Evolutionary conservation across 176 grass and related monocot genomes (phyloP), one percentile per base, ranked within the genome.

Genomic region (Aegilops sharonensis): DNA sequence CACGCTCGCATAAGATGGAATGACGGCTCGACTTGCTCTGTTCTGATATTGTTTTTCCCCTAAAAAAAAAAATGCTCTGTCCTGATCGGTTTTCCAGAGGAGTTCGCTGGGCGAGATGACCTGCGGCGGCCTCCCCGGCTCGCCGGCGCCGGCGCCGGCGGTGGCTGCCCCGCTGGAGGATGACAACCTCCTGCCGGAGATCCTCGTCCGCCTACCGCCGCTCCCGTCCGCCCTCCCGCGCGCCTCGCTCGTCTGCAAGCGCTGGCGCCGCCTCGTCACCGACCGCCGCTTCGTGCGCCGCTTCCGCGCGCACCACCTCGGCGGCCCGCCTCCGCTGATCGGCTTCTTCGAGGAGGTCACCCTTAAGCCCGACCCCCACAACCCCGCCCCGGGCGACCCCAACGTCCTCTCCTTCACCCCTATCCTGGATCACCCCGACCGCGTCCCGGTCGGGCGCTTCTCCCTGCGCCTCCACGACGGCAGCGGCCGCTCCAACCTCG

Each of bases 131-230:
- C 11, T 15, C 64, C 64, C 64, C 64, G 3, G 5, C 64, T 66
- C 63, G 63, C 62, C 62, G 62, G 62, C 24, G 62, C 62, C 25
- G 23, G 27, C 25, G 62, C 62, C 62, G 62, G 63, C 11, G 63
- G 63, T 14, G 64, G 12, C 39, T 2, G 18, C 11, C 27, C 9
- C 40, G 39, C 11, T 84, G 61, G 83, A 34, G 4, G 32, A 34
- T 3, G 32, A 34, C 0, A 4, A 34, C 32, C 32, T 34, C 32
- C 32, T 34, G 3, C 4, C 11, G 12, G 64, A 66, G 64, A 30
- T 66, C 74, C 74, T 85, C 3, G 36, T 84, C 6, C 74, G 45
- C 62, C 63, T 85, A 4, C 63, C 74, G 13, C 31, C 74, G 13
- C 9, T 9, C 1, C 74, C 83, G 1, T 68, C 63, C 23, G 39